Evolutionary conservation across 257 asterid genomes (phyloP), one percentile per base, ranked within the genome.

Genomic region (Rhazya stricta): DNA sequence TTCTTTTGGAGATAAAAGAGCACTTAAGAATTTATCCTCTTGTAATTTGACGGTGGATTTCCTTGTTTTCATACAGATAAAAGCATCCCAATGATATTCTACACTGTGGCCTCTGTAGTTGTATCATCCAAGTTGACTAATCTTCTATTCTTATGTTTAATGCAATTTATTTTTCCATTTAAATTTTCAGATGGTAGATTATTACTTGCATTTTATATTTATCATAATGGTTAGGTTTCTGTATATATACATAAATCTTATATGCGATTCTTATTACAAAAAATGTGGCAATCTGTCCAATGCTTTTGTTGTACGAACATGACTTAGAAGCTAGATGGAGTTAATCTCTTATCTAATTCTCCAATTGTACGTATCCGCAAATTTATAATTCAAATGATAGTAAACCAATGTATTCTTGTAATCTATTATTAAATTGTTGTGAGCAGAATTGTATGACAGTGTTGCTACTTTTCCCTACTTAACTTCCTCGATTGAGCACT

Each of bases 81-180:
- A 1, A 21, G 75, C 12, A 9, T 32, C 53, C 4, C 2, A 34
- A 18, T 57, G 42, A 48, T 41, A 56, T 56, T 12, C 6, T 69
- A 23, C 29, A 0, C 42, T 12, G 2, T 34, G 25, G n/a, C 42
- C 37, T 30, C n/a, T 61, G 30, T 61, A 29, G 15, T 4, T 29
- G 19, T 61, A 61, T 61, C 67, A 61, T 61, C 67, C 23, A 61
- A 29, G 66, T 30, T 10, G 23, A 61, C 67, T 61, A 61, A 62
- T 60, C 37, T 60, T 27, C 8, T 60, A 13, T 60, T 60, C 39
- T 56, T 25, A 56, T 25, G 36, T 58, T 27, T 7, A 27, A 27
- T 58, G 36, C n/a, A n/a, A 25, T 27, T 58, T 56, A n/a, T 10
- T 54, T 54, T n/a, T 1, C 29, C 9, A 13, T 6, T 54, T 54